Evolutionary conservation across 306 rosid genomes (phyloP).

Genomic region (Acacia acuminata): DNA sequence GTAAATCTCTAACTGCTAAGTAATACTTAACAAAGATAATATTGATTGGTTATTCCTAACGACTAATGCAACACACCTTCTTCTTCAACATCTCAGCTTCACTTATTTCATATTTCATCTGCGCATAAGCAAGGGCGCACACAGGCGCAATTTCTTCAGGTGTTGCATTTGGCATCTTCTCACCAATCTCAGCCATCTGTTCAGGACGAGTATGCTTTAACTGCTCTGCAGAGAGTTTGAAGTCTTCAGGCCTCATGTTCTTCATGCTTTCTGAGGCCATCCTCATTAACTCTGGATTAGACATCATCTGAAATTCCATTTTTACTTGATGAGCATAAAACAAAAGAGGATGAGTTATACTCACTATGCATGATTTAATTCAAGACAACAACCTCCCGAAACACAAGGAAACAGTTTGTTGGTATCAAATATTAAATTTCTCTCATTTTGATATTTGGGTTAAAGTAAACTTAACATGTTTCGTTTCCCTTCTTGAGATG

Average conservation of each 20-base stretch:
- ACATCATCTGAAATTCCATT: conserved; percentile 75
- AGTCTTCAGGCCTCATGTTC: conserved; percentile 81
- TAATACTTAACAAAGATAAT: background rate
- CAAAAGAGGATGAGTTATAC: background rate
- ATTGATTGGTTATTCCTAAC: background rate
- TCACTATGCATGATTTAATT: background rate
- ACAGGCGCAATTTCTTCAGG: conserved; percentile 85
- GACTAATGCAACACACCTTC: conserved; percentile 48
- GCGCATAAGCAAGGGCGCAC: conserved; percentile 71
- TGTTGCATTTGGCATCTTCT: conserved; percentile 78
- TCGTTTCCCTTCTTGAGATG: background rate
- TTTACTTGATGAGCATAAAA: conserved; percentile 8
- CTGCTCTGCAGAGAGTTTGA: conserved; percentile 81
- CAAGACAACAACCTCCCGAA: background rate
- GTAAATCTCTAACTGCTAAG: background rate
- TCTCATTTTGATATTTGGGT: background rate
- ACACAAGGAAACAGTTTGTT: background rate
- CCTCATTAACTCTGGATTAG: conserved; percentile 87
- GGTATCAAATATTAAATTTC: background rate
- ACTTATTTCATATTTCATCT: conserved; percentile 61
- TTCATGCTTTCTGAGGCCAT: conserved; percentile 97
- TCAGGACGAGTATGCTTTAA: conserved; percentile 86
- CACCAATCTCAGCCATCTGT: conserved; percentile 93
- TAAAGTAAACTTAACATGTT: background rate
- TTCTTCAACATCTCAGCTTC: conserved; percentile 90